Evolutionary conservation across 164 flowering plant genomes (phyloP), one percentile per base, ranked within the genome.

Genomic region (Malania oleifera): DNA sequence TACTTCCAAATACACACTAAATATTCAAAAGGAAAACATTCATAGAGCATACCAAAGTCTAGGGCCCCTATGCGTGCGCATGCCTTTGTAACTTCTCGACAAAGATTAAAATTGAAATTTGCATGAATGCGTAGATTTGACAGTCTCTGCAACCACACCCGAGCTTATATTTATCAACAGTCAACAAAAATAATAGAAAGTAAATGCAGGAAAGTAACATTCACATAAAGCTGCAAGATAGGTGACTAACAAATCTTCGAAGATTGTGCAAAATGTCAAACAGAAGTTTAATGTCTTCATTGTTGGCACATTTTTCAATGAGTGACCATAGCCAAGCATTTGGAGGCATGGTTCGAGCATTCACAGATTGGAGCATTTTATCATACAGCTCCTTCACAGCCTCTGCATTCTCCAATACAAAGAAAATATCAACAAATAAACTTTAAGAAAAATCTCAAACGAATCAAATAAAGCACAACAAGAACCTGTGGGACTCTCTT

Each of bases 261-360:
- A 91, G 89, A 18, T 67, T 69, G 69, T 78, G 68, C 77, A 93
- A 68, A 34, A 81, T 69, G 43, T 78, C 70, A 62, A 93, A 93
- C 7, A 93, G 67, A 67, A 91, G 91, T 60, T 67, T 68, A 65
- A 88, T 75, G 62, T 93, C 99, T 38, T 85, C 91, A 1, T 25
- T 61, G 52, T 64, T 84, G 22, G 75, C 63, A 70, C 97, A 87
- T 19, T 81, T 87, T 46, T 65, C 79, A 61, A 88, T 66, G 40
- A 93, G 62, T 10, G 87, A 75, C 95, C 97, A 84, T 68, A 80
- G 54, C 86, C 80, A 84, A 34, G 83, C 86, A 77, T 93, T 90
- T 35, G 96, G 97, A 35, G 97, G 83, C 75, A 81, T 81, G 10
- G 89, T 77, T 66, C 75, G 56, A 29, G 75, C 83, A 11, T 57